Evolutionary conservation across 2,329 filamentous ascomycete genomes (phyloP), one percentile per base, ranked within the genome.

Genomic region (Celoporthe dispersa): DNA sequence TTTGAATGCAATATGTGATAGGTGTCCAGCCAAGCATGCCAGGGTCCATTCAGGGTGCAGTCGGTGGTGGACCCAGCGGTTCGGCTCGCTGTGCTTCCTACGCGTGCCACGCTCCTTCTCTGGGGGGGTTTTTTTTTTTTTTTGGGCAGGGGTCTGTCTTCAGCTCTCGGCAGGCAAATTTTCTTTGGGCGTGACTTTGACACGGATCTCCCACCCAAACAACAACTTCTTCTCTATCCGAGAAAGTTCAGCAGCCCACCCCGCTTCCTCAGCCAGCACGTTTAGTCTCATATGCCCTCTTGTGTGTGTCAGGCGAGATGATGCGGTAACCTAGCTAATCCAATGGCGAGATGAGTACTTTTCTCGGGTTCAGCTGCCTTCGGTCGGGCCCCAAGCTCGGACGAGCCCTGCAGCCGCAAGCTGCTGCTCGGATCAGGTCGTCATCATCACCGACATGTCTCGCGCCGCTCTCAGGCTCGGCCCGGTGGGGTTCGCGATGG

Each of bases 361-460:
- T 73, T 61, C 70, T 78, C 51, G 75, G 77, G 72, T 73, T 76
- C 69, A 73, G 73, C 70, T 74, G 74, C 73, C 75, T 77, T 37
- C 75, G 77, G 67, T 73, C 76, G 68, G 70, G 73, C 73, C 72
- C 70, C 74, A 75, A 69, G 68, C 71, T 66, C 73, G 48, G 37
- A 33, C 53, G 44, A 39, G 68, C 25, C 9, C 51, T 64, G 44
- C 62, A 59, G 9, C 48, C n/a, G 44, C 22, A 48, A 37, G 19
- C 59, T 67, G 22, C 33, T 19, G 53, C 33, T 48, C 44, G 61
- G 25, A n/a, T 35, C 31, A 61, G 44, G 12, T 57, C 68, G 22
- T 69, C 41, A 3, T 41, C 68, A 33, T 67, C 44, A n/a, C n/a
- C n/a, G 2, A 48, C 37, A 25, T 31, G 28, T 14, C n/a, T 63